These are phyloP conservation scores for Moesziomyces antarcticus DNA, from an alignment of 1,284 basidiomycete genomes.

Conservation along the genomic window DNA sequence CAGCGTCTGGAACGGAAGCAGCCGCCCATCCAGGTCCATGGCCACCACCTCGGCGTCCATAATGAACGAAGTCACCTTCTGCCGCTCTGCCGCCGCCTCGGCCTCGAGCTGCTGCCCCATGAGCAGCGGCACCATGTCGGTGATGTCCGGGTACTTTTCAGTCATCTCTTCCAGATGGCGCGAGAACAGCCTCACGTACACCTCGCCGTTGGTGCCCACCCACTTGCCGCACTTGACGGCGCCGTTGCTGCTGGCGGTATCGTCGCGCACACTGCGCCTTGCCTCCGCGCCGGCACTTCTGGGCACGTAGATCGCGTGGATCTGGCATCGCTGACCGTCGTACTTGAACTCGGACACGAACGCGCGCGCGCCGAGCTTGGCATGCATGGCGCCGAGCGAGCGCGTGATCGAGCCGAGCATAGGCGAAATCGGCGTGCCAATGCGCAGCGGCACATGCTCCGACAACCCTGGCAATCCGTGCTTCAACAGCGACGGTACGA, in stretches of 20 bases:
- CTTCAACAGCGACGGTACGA: constrained; percentile 74
- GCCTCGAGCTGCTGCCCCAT: constrained; percentile 46
- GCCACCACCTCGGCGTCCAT: constrained; percentile 79
- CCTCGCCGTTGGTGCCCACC: constrained; percentile 52
- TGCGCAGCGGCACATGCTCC: constrained; percentile 75
- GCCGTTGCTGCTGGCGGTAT: constrained; percentile 9
- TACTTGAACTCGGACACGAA: constrained; percentile 77
- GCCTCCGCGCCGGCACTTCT: constrained; percentile 36
- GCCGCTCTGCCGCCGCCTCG: constrained; percentile 6
- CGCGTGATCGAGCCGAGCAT: constrained; percentile 75
- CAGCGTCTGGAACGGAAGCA: constrained; percentile 64
- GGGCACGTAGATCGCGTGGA: constrained; percentile 73
- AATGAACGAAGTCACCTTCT: constrained; percentile 75
- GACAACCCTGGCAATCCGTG: constrained; percentile 61
- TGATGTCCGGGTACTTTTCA: constrained; percentile 86
- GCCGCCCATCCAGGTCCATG: constrained; percentile 49
- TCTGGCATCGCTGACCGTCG: constrained; percentile 87
- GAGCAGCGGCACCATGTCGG: constrained; percentile 69
- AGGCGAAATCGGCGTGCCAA: constrained; percentile 73
- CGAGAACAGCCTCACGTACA: constrained; percentile 81
- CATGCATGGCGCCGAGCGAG: constrained; percentile 84
- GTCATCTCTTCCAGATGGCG: constrained; percentile 93
- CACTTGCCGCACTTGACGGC: constrained; percentile 53
- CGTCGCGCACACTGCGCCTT: constrained; percentile 29
- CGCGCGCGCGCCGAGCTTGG: constrained; percentile 71